Evolutionary conservation across 345 rosid genomes (phyloP).

Genomic region (Lepidium sativum): DNA sequence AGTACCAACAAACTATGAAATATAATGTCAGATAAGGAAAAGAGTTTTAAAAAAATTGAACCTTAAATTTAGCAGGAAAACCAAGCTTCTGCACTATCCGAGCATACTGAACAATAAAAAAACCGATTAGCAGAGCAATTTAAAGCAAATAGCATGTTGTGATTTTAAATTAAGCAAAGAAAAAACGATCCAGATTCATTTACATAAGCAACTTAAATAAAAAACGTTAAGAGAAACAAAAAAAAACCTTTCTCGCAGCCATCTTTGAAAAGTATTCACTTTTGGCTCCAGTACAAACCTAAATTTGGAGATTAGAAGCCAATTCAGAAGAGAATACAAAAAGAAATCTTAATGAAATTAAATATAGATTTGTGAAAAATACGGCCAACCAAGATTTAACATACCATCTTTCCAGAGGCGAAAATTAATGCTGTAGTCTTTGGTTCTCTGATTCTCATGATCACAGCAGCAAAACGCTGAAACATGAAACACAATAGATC

Average conservation of each 20-base stretch:
- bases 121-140: conserved; percentile 3
- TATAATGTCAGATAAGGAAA: background rate
- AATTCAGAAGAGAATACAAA: background rate
- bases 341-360: background rate
- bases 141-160: background rate
- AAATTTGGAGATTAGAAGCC: background rate
- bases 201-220: background rate
- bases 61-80: conserved; percentile 69
- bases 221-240: background rate
- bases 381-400: background rate
- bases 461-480: conserved; percentile 81
- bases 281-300: conserved; percentile 92
- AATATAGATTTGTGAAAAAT: background rate
- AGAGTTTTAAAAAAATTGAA: background rate
- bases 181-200: background rate
- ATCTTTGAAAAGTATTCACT: conserved; percentile 65
- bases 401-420: conserved; percentile 50
- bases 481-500: background rate
- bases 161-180: background rate
- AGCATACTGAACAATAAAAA: conserved; percentile 42
- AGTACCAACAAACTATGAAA: background rate
- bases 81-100: conserved; percentile 79
- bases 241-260: conserved; percentile 54
- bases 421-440: conserved; percentile 66
- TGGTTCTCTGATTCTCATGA: conserved; percentile 73